A percentile compares a stretch with the other conserved stretches of the same genome.
Conservation (phyloP, 805 yeast species). For the Diddensiella santjacobensis region DNA sequence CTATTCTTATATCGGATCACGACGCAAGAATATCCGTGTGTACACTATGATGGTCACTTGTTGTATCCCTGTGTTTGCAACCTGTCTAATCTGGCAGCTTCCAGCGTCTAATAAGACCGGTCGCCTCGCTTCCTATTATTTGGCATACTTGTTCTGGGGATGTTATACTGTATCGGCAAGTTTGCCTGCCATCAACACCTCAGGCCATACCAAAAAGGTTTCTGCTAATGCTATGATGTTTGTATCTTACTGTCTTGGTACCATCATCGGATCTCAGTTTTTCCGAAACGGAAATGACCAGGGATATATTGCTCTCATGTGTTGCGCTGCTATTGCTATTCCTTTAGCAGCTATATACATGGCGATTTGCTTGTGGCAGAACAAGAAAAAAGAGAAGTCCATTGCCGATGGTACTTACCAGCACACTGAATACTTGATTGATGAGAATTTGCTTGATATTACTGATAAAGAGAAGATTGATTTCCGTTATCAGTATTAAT, state of each 20-base stretch:
- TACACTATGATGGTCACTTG: slow-evolving; percentile 9
- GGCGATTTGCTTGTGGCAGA: slow-evolving; percentile 10
- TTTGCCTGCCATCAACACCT: slow-evolving; percentile 42
- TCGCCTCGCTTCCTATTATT: slow-evolving; percentile 5
- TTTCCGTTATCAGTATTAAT: slow-evolving; percentile 1
- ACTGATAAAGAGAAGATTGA: not conserved
- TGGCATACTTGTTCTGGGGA: slow-evolving; percentile 4
- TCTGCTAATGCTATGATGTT: slow-evolving; percentile 50
- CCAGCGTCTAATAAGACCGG: slow-evolving; percentile 10
- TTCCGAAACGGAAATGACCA: slow-evolving; percentile 30
- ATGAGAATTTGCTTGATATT: not conserved
- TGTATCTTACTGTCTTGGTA: slow-evolving; percentile 60
- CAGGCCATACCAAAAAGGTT: slow-evolving; percentile 53
- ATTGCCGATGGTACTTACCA: not conserved
- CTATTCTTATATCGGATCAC: slow-evolving; percentile 12
- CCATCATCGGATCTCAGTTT: slow-evolving; percentile 65
- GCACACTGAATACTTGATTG: not conserved
- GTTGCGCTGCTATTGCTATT: slow-evolving; percentile 7
- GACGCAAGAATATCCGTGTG: slow-evolving; percentile 12
- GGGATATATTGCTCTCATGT: slow-evolving; percentile 14
- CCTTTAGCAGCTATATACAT: slow-evolving; percentile 7
- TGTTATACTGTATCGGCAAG: slow-evolving; percentile 30
- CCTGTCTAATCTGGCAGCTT: slow-evolving; percentile 15
- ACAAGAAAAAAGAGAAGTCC: slow-evolving; percentile 4
- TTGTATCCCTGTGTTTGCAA: slow-evolving; percentile 12